These are phyloP conservation scores for Lipomyces anomalus DNA, from an alignment of 805 yeast species.

Conservation along the genomic window DNA sequence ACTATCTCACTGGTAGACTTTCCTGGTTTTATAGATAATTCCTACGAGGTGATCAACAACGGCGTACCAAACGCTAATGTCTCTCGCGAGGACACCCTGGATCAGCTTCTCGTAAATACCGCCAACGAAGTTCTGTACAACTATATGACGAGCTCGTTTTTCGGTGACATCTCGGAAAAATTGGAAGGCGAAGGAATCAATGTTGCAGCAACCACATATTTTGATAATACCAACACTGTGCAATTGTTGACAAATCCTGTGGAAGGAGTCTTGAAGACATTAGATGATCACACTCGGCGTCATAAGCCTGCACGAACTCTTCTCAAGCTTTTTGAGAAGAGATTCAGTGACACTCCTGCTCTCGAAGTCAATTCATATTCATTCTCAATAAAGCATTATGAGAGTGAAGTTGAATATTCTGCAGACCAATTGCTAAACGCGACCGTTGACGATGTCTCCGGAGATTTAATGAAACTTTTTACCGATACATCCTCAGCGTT, in stretches of 20 bases:
- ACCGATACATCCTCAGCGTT: slow-evolving; percentile 37
- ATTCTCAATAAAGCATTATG: slow-evolving; percentile 51
- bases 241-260: slow-evolving; percentile 44
- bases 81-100: slow-evolving; percentile 28
- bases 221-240: slow-evolving; percentile 53
- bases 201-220: slow-evolving; percentile 51
- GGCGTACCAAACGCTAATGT: background rate
- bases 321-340: slow-evolving; percentile 30
- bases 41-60: background rate
- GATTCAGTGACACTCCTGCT: slow-evolving; percentile 31
- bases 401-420: slow-evolving; percentile 53
- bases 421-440: slow-evolving; percentile 48
- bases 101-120: slow-evolving; percentile 37
- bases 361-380: slow-evolving; percentile 37
- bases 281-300: slow-evolving; percentile 37
- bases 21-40: slow-evolving; percentile 36
- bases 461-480: slow-evolving; percentile 38
- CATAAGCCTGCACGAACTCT: slow-evolving; percentile 33
- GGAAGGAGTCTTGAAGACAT: slow-evolving; percentile 34
- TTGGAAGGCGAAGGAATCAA: slow-evolving; percentile 40
- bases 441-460: slow-evolving; percentile 45
- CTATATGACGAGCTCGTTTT: slow-evolving; percentile 36
- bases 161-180: slow-evolving; percentile 36
- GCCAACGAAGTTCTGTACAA: slow-evolving; percentile 40
- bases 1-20: slow-evolving; percentile 38